These are phyloP conservation scores for Aspergillus transmontanensis DNA, from an alignment of 2,329 filamentous ascomycete genomes.

Conservation along the genomic window DNA sequence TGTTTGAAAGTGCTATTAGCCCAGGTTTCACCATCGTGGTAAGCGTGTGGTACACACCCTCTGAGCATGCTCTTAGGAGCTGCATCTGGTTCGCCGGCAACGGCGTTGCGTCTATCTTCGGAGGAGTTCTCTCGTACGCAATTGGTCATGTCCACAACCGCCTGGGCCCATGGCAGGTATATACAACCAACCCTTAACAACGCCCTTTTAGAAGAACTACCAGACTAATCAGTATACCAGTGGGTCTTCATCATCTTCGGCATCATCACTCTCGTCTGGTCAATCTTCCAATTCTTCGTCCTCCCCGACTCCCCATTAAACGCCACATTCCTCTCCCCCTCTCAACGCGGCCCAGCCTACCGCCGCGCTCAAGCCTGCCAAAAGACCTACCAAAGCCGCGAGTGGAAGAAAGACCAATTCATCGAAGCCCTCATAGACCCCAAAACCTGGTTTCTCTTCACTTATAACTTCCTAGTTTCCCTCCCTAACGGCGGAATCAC, in stretches of 20 bases:
- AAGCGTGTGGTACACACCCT: constrained; percentile 22
- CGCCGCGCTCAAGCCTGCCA: constrained; percentile 5
- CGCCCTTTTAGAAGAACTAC: too few species aligned
- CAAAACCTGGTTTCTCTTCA: constrained; percentile 34
- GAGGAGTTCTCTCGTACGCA: constrained; percentile 47
- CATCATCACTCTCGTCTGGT: constrained; percentile 14
- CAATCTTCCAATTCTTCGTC: constrained; percentile 8
- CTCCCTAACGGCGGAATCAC: constrained; percentile 34
- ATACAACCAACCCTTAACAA: not conserved
- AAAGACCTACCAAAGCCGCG: constrained; percentile 7
- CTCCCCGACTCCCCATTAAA: constrained; percentile 16
- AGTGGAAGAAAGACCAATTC: constrained; percentile 28
- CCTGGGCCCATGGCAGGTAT: constrained; percentile 24
- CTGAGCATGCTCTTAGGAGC: constrained; percentile 29
- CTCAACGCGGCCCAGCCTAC: constrained; percentile 14
- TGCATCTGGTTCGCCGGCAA: constrained; percentile 39
- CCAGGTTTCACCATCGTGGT: constrained; percentile 14
- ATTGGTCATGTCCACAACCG: constrained; percentile 42
- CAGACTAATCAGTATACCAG: not conserved
- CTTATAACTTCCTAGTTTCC: constrained; percentile 29
- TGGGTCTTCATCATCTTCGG: constrained; percentile 19
- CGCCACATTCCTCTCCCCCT: constrained; percentile 12
- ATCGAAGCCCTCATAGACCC: constrained; percentile 36
- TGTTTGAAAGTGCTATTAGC: constrained; percentile 7
- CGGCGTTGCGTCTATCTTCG: constrained; percentile 46